phyloP scores from a whole-genome alignment of 139 green algal species.

The Chlorella sp. region DNA sequence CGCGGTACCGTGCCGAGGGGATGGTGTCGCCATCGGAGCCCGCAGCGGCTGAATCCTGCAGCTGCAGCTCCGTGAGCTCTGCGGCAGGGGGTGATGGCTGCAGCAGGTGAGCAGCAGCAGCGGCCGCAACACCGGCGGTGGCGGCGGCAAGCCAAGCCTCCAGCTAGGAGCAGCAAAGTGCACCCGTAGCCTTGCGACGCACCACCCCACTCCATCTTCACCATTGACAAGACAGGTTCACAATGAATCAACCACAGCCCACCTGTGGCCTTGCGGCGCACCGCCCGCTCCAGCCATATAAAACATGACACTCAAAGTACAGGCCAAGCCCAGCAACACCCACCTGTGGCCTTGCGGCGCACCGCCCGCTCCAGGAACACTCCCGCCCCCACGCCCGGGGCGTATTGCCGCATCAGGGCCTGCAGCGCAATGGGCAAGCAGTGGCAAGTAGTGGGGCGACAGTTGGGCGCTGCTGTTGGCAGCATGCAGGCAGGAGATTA shows the following conservation, averaged over 20 bases:
- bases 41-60: neutral
- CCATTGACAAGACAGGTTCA: too few relatives aligned
- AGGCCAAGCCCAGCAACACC: neutral
- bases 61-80: constrained; percentile 25
- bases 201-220: too few relatives aligned
- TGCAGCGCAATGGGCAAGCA: neutral
- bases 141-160: too few relatives aligned
- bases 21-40: neutral
- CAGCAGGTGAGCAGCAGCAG: neutral
- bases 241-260: too few relatives aligned
- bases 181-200: too few relatives aligned
- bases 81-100: neutral
- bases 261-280: too few relatives aligned
- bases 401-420: constrained; percentile 50
- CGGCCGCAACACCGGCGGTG: too few relatives aligned
- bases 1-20: neutral
- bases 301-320: too few relatives aligned
- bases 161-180: too few relatives aligned
- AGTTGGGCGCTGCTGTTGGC: too few relatives aligned
- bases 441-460: neutral
- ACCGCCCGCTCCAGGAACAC: constrained; percentile 53
- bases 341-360: constrained; percentile 34
- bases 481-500: neutral
- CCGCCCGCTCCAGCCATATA: too few relatives aligned
- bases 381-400: constrained; percentile 53